phyloP scores from a whole-genome alignment of 306 rosid species.

The Fagus crenata region DNA sequence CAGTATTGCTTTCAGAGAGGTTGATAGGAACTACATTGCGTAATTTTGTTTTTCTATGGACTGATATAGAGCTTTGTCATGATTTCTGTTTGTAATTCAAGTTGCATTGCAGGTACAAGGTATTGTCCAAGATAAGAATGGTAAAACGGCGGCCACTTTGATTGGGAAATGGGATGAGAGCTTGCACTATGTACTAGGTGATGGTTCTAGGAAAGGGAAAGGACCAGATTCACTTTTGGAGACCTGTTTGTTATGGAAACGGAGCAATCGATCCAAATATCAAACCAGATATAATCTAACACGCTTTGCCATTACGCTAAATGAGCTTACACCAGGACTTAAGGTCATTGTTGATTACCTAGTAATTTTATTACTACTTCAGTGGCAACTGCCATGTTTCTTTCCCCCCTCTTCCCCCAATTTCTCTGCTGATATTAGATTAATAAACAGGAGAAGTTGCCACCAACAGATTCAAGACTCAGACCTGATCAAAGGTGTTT shows the following conservation, averaged over 20 bases:
- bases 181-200: slow-evolving; percentile 65
- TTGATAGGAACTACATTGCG: slow-evolving; percentile 6
- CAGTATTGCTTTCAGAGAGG: not conserved
- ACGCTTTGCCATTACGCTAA: slow-evolving; percentile 71
- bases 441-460: slow-evolving; percentile 71
- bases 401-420: not conserved
- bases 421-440: slow-evolving; percentile 25
- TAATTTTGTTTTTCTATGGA: slow-evolving; percentile 9
- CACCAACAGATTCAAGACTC: slow-evolving; percentile 96
- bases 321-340: slow-evolving; percentile 74
- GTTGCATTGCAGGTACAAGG: slow-evolving; percentile 68
- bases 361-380: not conserved
- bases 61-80: slow-evolving; percentile 30
- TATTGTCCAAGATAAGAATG: slow-evolving; percentile 69
- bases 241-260: slow-evolving; percentile 63
- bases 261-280: slow-evolving; percentile 50
- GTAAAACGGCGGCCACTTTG: slow-evolving; percentile 67
- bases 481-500: slow-evolving; percentile 93
- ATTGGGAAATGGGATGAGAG: slow-evolving; percentile 97
- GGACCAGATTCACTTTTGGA: slow-evolving; percentile 54
- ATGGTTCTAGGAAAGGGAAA: slow-evolving; percentile 63
- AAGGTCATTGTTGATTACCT: slow-evolving; percentile 45
- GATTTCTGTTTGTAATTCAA: slow-evolving; percentile 33
- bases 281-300: slow-evolving; percentile 80
- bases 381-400: not conserved